Conservation (phyloP, 2,329 filamentous ascomycete genomes). For the Ophiocordyceps polyrhachis-furcata region DNA sequence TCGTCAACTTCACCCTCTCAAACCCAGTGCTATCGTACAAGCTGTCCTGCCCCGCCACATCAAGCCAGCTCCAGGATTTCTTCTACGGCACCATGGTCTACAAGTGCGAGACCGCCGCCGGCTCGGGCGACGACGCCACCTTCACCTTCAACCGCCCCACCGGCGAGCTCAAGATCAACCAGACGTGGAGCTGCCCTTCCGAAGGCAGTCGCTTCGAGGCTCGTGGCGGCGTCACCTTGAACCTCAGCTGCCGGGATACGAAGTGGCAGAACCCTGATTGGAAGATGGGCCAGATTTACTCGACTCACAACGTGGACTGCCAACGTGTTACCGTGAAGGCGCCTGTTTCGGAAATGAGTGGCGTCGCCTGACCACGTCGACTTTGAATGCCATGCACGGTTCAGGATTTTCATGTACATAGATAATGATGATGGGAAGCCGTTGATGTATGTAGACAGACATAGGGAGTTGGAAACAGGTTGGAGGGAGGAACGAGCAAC, state of each 20-base stretch:
- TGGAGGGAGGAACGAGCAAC: too few species aligned
- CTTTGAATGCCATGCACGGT: too few species aligned
- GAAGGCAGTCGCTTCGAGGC: constrained; percentile 15
- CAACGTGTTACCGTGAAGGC: constrained; percentile 7
- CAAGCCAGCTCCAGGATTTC: constrained; percentile 25
- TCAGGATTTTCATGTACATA: too few species aligned
- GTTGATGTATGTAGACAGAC: not conserved
- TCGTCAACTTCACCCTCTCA: constrained; percentile 28
- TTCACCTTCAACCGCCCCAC: constrained; percentile 24
- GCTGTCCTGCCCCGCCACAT: constrained; percentile 20
- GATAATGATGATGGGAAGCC: too few species aligned
- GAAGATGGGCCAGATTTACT: constrained; percentile 14
- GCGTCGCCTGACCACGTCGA: constrained; percentile 10
- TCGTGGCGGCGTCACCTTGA: constrained; percentile 8
- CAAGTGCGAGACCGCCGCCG: constrained; percentile 19
- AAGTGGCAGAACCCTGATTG: constrained; percentile 13
- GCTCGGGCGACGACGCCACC: constrained; percentile 10
- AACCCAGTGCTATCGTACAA: constrained; percentile 23
- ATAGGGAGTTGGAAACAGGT: too few species aligned
- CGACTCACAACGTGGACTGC: constrained; percentile 11
- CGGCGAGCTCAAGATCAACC: constrained; percentile 21
- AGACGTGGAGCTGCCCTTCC: constrained; percentile 28
- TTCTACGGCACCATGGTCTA: constrained; percentile 29
- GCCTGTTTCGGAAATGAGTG: constrained; percentile 10
- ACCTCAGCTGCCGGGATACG: constrained; percentile 12